Evolutionary conservation across 352 stramenopile genomes (phyloP), one percentile per base, ranked within the genome.

Genomic region (Globisporangium takayamanum): DNA sequence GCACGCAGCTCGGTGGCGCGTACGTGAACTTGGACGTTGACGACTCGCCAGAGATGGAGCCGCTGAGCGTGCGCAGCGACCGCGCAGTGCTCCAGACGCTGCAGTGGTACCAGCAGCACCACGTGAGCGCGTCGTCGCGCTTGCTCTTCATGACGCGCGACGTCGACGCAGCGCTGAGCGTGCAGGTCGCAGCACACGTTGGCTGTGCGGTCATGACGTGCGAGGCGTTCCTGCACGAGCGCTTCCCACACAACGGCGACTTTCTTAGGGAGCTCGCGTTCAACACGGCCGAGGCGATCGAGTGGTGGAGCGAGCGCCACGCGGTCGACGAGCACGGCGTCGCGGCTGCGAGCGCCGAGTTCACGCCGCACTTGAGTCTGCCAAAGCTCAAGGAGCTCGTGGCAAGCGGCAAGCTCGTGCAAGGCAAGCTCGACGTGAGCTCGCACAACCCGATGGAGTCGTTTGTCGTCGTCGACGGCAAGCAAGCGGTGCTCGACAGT

Each of bases 391-490:
- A 72, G 6, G 64, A 83, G 16, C 30, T 72, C 2, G 39, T 88
- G 16, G 42, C 64, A 16, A 64, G 63, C 7, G 53, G 64, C 8
- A 64, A 64, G 12, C 50, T 83, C 26, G 10, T 88, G 16, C 58
- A 72, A 6, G 84, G 84, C 4, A 75, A 73, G 49, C 70, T 94
- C 3, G 74, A 90, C 46, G 81, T 89, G 66, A 94, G 77, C 39
- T 48, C 67, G 18, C 70, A 92, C 59, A 88, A 92, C 50, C 78
- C 84, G 3, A 77, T 83, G 57, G 84, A 94, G 59, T 79, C 81
- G 5, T 92, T 80, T 55, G 84, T 94, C 11, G 16, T 71, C n/a
- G 51, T 83, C n/a, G 69, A 87, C 8, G 59, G 68, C 41, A 66
- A 68, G n/a, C 60, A 68, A 5, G 50, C 46, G 6, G 41, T 49